Evolutionary conservation across 352 stramenopile genomes (phyloP).

Genomic region (Pythium rhizo-oryzae): DNA sequence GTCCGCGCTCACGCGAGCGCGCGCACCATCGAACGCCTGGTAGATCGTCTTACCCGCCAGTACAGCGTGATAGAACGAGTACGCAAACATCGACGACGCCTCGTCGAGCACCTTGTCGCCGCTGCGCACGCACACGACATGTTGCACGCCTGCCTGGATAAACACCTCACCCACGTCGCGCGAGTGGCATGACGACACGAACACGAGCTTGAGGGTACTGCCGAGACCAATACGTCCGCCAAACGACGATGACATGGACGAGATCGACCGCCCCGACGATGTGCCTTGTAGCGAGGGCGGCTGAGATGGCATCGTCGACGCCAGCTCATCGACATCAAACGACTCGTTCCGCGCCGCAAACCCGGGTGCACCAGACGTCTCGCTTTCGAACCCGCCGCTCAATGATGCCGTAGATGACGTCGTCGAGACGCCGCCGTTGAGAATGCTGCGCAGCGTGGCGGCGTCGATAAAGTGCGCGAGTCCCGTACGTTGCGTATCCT

Average conservation of each 20-base stretch:
- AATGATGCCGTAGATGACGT: neutral
- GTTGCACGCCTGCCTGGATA: conserved; percentile 69
- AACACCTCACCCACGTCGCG: conserved; percentile 80
- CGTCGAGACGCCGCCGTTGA: conserved; percentile 37
- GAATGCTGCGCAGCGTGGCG: conserved; percentile 56
- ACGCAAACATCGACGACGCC: conserved; percentile 71
- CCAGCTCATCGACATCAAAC: conserved; percentile 14
- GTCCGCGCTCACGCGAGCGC: conserved; percentile 69
- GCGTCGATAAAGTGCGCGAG: conserved; percentile 74
- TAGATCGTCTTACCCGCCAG: conserved; percentile 74
- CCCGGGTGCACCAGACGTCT: neutral
- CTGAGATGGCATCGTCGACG: conserved; percentile 11
- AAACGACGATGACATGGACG: conserved; percentile 32
- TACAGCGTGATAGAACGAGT: conserved; percentile 79
- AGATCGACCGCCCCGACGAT: conserved; percentile 26
- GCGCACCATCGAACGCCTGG: conserved; percentile 76
- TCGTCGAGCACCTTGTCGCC: conserved; percentile 73
- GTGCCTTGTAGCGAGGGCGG: neutral
- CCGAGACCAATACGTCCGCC: conserved; percentile 32
- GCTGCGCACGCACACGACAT: conserved; percentile 81
- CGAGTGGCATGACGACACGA: conserved; percentile 83
- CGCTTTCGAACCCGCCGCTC: neutral
- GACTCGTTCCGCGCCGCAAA: conserved; percentile 17
- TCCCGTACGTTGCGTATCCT: conserved; percentile 70
- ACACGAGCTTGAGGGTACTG: conserved; percentile 73